Evolutionary conservation across 2,329 filamentous ascomycete genomes (phyloP).

Genomic region (Aspergillus ruber): DNA sequence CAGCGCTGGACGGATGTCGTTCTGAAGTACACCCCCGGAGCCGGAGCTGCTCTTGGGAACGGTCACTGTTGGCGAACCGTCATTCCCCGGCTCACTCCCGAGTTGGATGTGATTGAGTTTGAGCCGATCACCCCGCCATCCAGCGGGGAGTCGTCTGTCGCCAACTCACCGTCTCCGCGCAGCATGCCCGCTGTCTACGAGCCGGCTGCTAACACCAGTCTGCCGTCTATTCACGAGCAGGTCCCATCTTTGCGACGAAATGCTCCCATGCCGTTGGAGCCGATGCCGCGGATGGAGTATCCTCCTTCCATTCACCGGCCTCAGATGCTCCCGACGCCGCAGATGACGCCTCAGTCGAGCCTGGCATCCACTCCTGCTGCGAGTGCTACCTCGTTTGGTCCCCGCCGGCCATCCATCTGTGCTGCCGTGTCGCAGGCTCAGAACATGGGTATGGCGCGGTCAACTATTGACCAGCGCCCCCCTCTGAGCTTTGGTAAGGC

Average conservation of each 20-base stretch:
- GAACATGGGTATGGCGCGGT: slow-evolving; percentile 49
- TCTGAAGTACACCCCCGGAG: slow-evolving; percentile 67
- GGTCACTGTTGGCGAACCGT: slow-evolving; percentile 40
- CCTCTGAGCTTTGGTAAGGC: slow-evolving; percentile 29
- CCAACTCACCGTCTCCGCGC: slow-evolving; percentile 27
- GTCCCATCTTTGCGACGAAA: slow-evolving; percentile 24
- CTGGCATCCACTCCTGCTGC: slow-evolving; percentile 54
- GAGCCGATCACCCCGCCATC: slow-evolving; percentile 24
- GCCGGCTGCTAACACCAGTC: slow-evolving; percentile 8
- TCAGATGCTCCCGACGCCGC: slow-evolving; percentile 55
- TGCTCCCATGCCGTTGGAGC: slow-evolving; percentile 46
- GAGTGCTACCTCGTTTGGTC: slow-evolving; percentile 46
- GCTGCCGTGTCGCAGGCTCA: slow-evolving; percentile 54
- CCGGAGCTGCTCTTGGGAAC: slow-evolving; percentile 31
- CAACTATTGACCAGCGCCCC: slow-evolving; percentile 48
- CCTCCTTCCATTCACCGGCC: slow-evolving; percentile 50
- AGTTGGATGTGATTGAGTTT: slow-evolving; percentile 46
- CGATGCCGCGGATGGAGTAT: slow-evolving; percentile 38
- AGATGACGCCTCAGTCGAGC: slow-evolving; percentile 53
- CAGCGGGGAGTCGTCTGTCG: slow-evolving; percentile 18
- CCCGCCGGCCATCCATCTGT: slow-evolving; percentile 52
- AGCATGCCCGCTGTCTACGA: slow-evolving; percentile 14
- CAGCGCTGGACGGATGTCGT: slow-evolving; percentile 93
- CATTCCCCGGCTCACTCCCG: slow-evolving; percentile 52
- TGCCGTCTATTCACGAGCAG: slow-evolving; percentile 19